phyloP scores from a whole-genome alignment of 768 basidiomycete genomes.

The Panaeolus cyanescens region DNA sequence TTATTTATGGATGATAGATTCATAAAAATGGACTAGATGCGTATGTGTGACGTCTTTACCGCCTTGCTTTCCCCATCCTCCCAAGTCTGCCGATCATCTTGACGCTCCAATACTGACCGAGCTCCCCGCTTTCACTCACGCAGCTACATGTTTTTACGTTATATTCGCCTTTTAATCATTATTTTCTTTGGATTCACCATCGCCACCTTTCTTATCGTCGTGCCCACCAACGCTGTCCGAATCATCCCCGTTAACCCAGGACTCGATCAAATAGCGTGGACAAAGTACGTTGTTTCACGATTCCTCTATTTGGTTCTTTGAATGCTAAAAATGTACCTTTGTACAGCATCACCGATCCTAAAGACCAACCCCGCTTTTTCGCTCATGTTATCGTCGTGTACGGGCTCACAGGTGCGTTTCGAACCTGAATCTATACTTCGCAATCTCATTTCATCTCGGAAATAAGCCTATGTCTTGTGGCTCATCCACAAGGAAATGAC shows the following conservation, averaged over 20 bases:
- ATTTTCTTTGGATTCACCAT: slow-evolving; percentile 57
- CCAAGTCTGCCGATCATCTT: background rate
- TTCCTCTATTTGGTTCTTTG: background rate
- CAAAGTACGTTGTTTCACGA: slow-evolving; percentile 46
- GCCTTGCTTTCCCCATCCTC: slow-evolving; percentile 26
- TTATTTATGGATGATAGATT: slow-evolving; percentile 34
- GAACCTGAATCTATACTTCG: background rate
- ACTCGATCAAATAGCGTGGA: slow-evolving; percentile 51
- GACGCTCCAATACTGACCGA: background rate
- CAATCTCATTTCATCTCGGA: background rate
- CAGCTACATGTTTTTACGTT: slow-evolving; percentile 60
- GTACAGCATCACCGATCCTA: slow-evolving; percentile 35
- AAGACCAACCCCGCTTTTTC: slow-evolving; percentile 45
- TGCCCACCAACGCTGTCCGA: slow-evolving; percentile 57
- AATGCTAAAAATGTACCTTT: background rate
- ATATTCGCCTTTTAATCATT: slow-evolving; percentile 61
- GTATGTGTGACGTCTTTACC: slow-evolving; percentile 32
- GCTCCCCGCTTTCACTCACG: background rate
- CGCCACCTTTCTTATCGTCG: slow-evolving; percentile 61
- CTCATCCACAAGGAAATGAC: slow-evolving; percentile 60
- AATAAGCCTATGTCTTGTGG: slow-evolving; percentile 58
- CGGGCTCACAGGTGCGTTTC: slow-evolving; percentile 45
- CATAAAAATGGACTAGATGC: slow-evolving; percentile 69
- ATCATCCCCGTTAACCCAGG: slow-evolving; percentile 32
- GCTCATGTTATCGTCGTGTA: slow-evolving; percentile 61